Evolutionary conservation across 257 asterid genomes (phyloP).

Genomic region (Verbascum thapsus): DNA sequence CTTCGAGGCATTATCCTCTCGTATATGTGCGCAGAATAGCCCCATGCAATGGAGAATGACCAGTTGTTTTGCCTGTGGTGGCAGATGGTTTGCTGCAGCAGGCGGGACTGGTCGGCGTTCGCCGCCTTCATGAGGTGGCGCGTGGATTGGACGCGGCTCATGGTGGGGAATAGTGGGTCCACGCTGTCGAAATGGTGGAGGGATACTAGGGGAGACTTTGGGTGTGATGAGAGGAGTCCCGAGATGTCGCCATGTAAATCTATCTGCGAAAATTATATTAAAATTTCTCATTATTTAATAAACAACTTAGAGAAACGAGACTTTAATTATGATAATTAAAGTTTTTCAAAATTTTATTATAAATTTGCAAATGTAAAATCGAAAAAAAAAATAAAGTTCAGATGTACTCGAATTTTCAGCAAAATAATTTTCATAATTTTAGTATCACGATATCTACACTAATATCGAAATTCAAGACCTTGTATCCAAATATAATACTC

Average conservation of each 20-base stretch:
- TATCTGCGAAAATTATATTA: constrained; percentile 36
- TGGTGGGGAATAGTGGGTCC: constrained; percentile 64
- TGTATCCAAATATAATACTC: too few species aligned
- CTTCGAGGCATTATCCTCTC: constrained; percentile 58
- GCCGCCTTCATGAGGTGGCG: constrained; percentile 82
- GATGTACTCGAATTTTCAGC: too few species aligned
- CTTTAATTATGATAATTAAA: too few species aligned
- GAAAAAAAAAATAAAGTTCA: too few species aligned
- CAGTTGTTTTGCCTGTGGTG: constrained; percentile 47
- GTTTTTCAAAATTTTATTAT: too few species aligned
- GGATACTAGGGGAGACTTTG: constrained; percentile 59
- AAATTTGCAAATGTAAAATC: too few species aligned
- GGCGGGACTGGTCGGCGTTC: constrained; percentile 56
- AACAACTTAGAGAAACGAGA: too few species aligned
- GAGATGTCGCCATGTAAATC: constrained; percentile 71
- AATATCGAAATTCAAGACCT: too few species aligned
- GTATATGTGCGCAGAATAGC: constrained; percentile 67
- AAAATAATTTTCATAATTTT: too few species aligned
- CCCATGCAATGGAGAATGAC: constrained; percentile 84
- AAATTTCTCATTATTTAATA: neutral
- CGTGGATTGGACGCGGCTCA: constrained; percentile 45
- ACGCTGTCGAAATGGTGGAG: constrained; percentile 74
- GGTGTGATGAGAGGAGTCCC: constrained; percentile 70
- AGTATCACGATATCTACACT: too few species aligned
- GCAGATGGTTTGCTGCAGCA: constrained; percentile 78